Percentiles rank a stretch among this genome's conserved stretches.
Evolutionary conservation across 1,284 basidiomycete species (phyloP).

Genomic region (Stygiomarasmius scandens): DNA sequence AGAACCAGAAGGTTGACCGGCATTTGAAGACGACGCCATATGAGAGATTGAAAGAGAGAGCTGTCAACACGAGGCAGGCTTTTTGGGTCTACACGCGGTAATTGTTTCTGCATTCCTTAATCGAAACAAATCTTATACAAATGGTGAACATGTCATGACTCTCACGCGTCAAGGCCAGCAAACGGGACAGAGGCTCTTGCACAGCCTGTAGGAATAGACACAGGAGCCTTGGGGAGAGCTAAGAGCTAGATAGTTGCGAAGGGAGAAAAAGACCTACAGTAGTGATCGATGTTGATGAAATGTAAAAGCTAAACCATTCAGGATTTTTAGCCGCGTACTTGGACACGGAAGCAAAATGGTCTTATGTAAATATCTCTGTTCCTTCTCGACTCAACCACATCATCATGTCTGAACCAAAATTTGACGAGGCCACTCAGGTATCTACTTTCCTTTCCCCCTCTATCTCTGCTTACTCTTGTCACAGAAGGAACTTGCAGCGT

Average conservation of each 20-base stretch:
- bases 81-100: conserved; percentile 19
- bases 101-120: conserved; percentile 31
- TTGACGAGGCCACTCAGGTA: conserved; percentile 82
- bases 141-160: conserved; percentile 29
- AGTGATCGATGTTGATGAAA: conserved; percentile 3
- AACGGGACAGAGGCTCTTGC: not conserved
- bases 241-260: not conserved
- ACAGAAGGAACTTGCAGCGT: conserved; percentile 84
- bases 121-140: conserved; percentile 24
- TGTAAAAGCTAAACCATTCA: not conserved
- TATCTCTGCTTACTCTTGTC: conserved; percentile 6
- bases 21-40: conserved; percentile 46
- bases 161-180: conserved; percentile 28
- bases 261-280: not conserved
- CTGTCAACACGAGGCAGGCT: conserved; percentile 38
- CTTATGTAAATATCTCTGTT: not conserved
- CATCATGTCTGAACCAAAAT: conserved; percentile 56
- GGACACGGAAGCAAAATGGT: not conserved
- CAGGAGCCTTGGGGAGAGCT: conserved; percentile 7
- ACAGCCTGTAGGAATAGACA: not conserved
- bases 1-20: conserved; percentile 26
- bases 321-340: not conserved
- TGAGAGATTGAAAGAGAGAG: conserved; percentile 24
- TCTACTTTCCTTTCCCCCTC: conserved; percentile 22
- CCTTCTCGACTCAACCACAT: conserved; percentile 4